Evolutionary conservation across 1,284 basidiomycete genomes (phyloP).

Genomic region (Tilletiopsis washingtonensis): DNA sequence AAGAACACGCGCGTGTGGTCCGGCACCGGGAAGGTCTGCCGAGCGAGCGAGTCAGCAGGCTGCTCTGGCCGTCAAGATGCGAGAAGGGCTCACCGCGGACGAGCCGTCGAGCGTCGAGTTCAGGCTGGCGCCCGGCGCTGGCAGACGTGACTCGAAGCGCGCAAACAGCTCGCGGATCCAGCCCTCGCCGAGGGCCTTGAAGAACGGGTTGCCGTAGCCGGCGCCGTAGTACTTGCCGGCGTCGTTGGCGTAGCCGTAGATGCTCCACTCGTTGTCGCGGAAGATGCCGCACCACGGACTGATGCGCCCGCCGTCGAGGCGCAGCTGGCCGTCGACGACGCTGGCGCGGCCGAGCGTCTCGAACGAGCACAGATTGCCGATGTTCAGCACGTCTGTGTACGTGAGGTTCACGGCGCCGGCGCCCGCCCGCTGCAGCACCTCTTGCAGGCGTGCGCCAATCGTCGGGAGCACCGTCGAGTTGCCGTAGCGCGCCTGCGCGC

Average conservation of each 20-base stretch:
- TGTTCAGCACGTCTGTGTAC: conserved; percentile 11
- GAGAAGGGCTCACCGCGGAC: no score
- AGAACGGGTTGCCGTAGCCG: conserved; percentile 14
- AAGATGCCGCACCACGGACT: conserved; percentile 13
- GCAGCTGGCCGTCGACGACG: conserved; percentile 9
- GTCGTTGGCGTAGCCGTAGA: conserved; percentile 12
- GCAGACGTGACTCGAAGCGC: conserved; percentile 1
- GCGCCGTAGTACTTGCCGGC: conserved; percentile 16
- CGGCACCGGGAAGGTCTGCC: conserved; percentile 14
- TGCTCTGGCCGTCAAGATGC: no score
- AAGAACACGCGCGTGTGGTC: conserved; percentile 6
- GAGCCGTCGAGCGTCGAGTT: conserved; percentile 14
- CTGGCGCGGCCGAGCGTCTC: conserved; percentile 11
- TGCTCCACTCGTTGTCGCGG: conserved; percentile 9
- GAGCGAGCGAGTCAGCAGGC: no score
- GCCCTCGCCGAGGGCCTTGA: conserved; percentile 7
- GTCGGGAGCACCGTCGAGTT: conserved; percentile 8
- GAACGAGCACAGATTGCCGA: conserved; percentile 10
- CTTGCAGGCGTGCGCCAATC: conserved; percentile 7
- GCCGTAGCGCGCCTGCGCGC: conserved; percentile 10
- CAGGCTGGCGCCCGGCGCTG: conserved; percentile 10
- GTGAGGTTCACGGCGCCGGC: conserved; percentile 5
- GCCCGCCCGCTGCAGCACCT: conserved; percentile 5
- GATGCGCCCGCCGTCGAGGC: not conserved
- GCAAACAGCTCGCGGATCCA: conserved; percentile 16